Conservation (phyloP, 306 rosid genomes). For the Sechiopsis laciniata region DNA sequence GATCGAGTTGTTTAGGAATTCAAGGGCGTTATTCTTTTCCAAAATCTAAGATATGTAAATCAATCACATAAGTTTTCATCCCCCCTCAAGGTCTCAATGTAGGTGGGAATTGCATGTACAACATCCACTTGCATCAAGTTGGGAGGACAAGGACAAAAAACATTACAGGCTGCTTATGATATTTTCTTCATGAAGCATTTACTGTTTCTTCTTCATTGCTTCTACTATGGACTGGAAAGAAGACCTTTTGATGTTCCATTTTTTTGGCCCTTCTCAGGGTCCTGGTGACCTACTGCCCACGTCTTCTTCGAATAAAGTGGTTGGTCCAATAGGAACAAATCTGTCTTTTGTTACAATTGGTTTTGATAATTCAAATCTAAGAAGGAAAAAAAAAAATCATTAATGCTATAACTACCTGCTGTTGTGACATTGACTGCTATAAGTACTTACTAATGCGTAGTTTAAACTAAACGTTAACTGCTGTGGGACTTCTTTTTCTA, state of each 20-base stretch:
- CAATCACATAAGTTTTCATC: not conserved
- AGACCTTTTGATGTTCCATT: not conserved
- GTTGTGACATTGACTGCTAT: slow-evolving; percentile 17
- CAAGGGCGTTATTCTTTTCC: not conserved
- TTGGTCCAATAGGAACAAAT: slow-evolving; percentile 17
- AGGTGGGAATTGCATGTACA: slow-evolving; percentile 5
- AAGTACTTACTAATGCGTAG: not conserved
- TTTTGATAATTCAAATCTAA: not conserved
- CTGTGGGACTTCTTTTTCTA: slow-evolving; percentile 11
- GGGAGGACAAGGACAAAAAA: not conserved
- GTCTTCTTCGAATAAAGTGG: slow-evolving; percentile 11
- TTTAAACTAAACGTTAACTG: slow-evolving; percentile 10
- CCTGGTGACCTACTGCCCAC: slow-evolving; percentile 21
- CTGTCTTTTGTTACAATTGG: slow-evolving; percentile 12
- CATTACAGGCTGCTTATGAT: not conserved
- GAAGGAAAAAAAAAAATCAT: not conserved
- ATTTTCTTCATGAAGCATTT: slow-evolving; percentile 1
- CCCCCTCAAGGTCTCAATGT: not conserved
- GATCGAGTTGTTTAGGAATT: slow-evolving; percentile 5
- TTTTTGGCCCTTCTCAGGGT: slow-evolving; percentile 12
- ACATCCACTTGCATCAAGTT: not conserved
- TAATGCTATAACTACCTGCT: slow-evolving; percentile 16
- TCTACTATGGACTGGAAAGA: slow-evolving; percentile 13
- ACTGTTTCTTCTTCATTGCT: not conserved
- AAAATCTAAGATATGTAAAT: not conserved